Evolutionary conservation across 2,329 filamentous ascomycete genomes (phyloP), one percentile per base, ranked within the genome.

Genomic region (Pseudocercospora crystallina): DNA sequence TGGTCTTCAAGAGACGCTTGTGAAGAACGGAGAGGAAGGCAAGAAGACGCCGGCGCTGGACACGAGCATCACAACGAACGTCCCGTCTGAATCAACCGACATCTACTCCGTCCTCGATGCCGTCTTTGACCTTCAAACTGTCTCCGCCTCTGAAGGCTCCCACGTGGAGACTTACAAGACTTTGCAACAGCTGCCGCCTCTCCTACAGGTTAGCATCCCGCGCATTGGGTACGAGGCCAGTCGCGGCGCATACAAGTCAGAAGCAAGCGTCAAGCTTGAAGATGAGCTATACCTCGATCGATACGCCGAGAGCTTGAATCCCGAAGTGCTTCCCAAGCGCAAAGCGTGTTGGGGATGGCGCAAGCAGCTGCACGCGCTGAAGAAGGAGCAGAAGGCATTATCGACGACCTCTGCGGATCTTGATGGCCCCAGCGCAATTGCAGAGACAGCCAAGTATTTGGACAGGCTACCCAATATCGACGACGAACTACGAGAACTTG

Each of bases 141-240:
- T 92, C 29, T 80, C 86, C 17, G 51, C 49, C 8, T 37, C 51
- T 15, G 83, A 84, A 29, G 81, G 81, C n/a, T 65, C 74, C 64
- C 53, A 53, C 5, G 63, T 81, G 65, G 71, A 82, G 51, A 73
- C 78, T 69, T 92, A 86, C 67, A 84, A 84, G 5, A 85, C 87
- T 1, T 88, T 95, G 11, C 43, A 51, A 1, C 45, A 50, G 2
- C 37, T 65, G n/a, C 90, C 94, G 0, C 90, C 91, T 0, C 82
- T 99, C 30, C 75, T 97, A 13, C 91, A 96, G 63, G 84, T 99
- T 38, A 87, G 90, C 58, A 89, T 99, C 30, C 90, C 95, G 65
- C 84, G 94, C 5, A 85, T 88, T 3, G 84, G 86, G 52, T 89
- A 84, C 43, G 85, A 89, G 57, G 79, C 80, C 5, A 79, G 79